Evolutionary conservation across 2,329 filamentous ascomycete genomes (phyloP), one percentile per base, ranked within the genome.

Genomic region (Aspergillus fumigatiaffinis): DNA sequence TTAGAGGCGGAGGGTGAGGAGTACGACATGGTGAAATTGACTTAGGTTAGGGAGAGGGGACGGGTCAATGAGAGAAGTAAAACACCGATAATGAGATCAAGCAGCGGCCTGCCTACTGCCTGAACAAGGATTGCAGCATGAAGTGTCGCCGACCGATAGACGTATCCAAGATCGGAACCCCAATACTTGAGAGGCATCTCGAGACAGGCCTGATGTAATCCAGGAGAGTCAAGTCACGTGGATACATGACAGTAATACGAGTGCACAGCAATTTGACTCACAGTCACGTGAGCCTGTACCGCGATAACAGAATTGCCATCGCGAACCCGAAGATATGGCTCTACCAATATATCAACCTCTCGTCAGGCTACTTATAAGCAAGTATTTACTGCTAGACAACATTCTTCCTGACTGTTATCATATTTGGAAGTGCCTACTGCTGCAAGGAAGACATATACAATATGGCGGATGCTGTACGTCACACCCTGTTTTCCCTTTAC

Each of bases 381-480:
- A 38, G 9, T 53, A 38, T 48, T 29, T 14, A 25, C 44, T 26
- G 44, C 44, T 47, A 23, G 10, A 47, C 26, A 47, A 14, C 21
- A 47, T 52, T 41, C 28, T 47, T 38, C 17, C 50, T 55, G 23
- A 52, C 28, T 55, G 41, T 50, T 47, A 35, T n/a, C n/a, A 28
- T 44, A 35, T 26, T n/a, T 50, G 47, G 51, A 46, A 54, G 46
- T 32, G 41, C 32, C 35, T 25, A 12, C 26, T 50, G 32, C 52
- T 44, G 32, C 21, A 44, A 14, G 25, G 38, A 57, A 21, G 44
- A 52, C 53, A 53, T 59, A 61, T 55, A 50, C 56, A 73, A 59
- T 52, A 77, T 77, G 75, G 74, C 74, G 67, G 75, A 77, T 61
- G 67, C 70, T 65, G 75, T 77, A 77, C 69, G 75, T 77, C 73